Conservation (phyloP, 129 eudicot species). For the Lactuca saligna region DNA sequence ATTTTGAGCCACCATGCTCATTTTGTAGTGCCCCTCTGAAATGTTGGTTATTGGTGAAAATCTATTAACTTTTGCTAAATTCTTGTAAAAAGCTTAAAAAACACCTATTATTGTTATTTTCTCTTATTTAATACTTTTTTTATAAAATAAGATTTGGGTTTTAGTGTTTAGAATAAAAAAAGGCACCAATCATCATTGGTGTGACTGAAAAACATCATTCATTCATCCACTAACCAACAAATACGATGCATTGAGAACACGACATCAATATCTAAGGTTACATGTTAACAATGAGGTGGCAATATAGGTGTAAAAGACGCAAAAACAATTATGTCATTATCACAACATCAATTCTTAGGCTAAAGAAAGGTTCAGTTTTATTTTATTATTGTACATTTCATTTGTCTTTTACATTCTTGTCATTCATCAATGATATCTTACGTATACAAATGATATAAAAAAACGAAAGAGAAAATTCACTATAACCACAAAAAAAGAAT, state of each 20-base stretch:
- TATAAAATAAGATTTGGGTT: not conserved
- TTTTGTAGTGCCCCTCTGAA: not conserved
- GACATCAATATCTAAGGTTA: not conserved
- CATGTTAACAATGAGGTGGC: not conserved
- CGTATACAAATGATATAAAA: not conserved
- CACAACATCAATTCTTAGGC: not conserved
- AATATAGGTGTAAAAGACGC: too few relatives aligned
- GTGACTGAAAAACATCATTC: not conserved
- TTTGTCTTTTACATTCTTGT: not conserved
- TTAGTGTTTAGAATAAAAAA: not conserved
- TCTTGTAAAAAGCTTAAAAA: not conserved
- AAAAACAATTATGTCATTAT: not conserved
- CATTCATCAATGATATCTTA: not conserved
- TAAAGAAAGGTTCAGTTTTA: not conserved
- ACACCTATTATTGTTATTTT: too few relatives aligned
- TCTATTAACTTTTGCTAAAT: too few relatives aligned
- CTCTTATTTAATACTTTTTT: not conserved
- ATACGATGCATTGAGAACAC: not conserved
- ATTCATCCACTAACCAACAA: not conserved
- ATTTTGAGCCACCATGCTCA: too few relatives aligned
- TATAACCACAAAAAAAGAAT: not conserved
- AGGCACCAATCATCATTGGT: not conserved
- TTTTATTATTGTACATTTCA: not conserved
- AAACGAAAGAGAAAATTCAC: not conserved
- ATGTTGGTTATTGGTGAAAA: not conserved